phyloP scores from a whole-genome alignment of 345 rosid genomes.

The Euphorbia lathyris region DNA sequence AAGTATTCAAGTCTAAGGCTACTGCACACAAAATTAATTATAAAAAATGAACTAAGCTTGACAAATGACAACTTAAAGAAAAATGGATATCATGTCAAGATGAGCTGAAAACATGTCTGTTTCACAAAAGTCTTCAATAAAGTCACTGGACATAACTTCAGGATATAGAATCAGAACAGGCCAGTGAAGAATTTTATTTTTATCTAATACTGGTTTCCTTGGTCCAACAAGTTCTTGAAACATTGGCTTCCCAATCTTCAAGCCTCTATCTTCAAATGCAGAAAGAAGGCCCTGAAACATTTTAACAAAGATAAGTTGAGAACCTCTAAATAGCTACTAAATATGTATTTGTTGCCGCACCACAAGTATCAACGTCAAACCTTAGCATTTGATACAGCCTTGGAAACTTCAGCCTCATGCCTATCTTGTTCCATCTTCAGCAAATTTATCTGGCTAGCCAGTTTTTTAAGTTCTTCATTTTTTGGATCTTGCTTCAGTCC shows the following conservation, averaged over 20 bases:
- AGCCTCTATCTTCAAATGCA: slow-evolving; percentile 60
- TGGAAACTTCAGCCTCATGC: slow-evolving; percentile 55
- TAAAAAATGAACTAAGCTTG: neutral
- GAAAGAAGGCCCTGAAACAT: slow-evolving; percentile 54
- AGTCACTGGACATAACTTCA: slow-evolving; percentile 90
- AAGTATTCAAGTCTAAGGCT: neutral
- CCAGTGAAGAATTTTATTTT: slow-evolving; percentile 76
- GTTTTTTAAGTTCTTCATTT: slow-evolving; percentile 71
- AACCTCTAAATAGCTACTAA: slow-evolving; percentile 2
- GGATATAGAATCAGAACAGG: slow-evolving; percentile 84
- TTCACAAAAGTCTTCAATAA: slow-evolving; percentile 84
- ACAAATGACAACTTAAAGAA: neutral
- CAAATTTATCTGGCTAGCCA: slow-evolving; percentile 45
- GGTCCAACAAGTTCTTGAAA: slow-evolving; percentile 71
- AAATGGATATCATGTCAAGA: slow-evolving; percentile 86
- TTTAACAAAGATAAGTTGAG: slow-evolving; percentile 3
- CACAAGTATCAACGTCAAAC: slow-evolving; percentile 34
- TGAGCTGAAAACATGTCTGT: slow-evolving; percentile 75
- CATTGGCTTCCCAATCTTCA: slow-evolving; percentile 76
- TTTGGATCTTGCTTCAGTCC: slow-evolving; percentile 59
- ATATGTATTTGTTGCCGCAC: slow-evolving; percentile 7
- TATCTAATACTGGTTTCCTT: slow-evolving; percentile 71
- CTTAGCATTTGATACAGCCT: slow-evolving; percentile 62
- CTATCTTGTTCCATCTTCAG: slow-evolving; percentile 57
- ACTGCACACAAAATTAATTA: slow-evolving; percentile 4